phyloP scores from a whole-genome alignment of 768 basidiomycete genomes.

The Kwoniella dendrophila region DNA sequence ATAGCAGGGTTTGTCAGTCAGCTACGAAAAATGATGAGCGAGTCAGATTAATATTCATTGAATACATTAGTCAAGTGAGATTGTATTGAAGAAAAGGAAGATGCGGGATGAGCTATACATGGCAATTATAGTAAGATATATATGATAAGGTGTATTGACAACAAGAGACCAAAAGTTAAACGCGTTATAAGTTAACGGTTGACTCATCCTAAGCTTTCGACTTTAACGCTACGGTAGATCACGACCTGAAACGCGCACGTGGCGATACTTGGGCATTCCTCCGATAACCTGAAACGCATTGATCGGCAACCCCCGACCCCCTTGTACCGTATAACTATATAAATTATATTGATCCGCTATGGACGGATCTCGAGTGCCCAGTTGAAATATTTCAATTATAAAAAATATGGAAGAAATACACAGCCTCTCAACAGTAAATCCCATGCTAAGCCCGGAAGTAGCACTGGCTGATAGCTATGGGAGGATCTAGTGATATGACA shows the following conservation, averaged over 20 bases:
- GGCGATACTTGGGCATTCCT: neutral
- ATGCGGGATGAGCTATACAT: too few relatives aligned
- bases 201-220: neutral
- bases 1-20: too few relatives aligned
- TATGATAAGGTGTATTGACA: too few relatives aligned
- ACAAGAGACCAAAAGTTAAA: constrained; percentile 4
- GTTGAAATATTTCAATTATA: neutral
- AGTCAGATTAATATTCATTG: too few relatives aligned
- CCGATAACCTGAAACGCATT: constrained; percentile 6
- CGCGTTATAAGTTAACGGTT: neutral
- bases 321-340: too few relatives aligned
- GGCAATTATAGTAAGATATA: too few relatives aligned
- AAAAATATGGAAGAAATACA: neutral
- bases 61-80: too few relatives aligned
- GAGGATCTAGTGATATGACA: neutral
- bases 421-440: neutral
- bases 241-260: neutral
- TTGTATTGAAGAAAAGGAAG: too few relatives aligned
- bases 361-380: neutral
- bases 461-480: neutral
- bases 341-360: constrained; percentile 1
- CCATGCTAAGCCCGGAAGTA: too few relatives aligned
- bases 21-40: too few relatives aligned
- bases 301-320: constrained; percentile 6
- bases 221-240: neutral